These are phyloP conservation scores for Cucumis hystrix DNA, from an alignment of 306 rosid genomes.

Conservation along the genomic window DNA sequence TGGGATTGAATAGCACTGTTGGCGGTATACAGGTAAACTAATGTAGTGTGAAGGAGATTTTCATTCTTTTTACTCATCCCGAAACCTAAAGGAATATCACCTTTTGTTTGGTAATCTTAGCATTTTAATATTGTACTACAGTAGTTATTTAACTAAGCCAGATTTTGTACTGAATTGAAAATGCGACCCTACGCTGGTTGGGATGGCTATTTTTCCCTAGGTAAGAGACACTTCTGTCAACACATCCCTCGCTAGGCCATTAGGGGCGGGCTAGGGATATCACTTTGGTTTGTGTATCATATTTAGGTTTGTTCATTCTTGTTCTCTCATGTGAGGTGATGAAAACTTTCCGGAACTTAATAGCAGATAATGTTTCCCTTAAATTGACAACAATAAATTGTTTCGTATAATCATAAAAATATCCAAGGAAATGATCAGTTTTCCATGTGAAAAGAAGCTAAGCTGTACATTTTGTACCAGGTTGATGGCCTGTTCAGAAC, in stretches of 20 bases:
- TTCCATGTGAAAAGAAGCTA: neutral
- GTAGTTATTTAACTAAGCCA: neutral
- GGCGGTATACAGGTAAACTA: constrained; percentile 68
- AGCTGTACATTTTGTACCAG: constrained; percentile 20
- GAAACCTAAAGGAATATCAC: neutral
- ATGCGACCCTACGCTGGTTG: neutral
- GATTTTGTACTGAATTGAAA: neutral
- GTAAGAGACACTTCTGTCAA: neutral
- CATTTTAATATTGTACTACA: neutral
- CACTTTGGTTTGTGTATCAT: neutral
- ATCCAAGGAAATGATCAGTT: neutral
- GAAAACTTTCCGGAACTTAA: neutral
- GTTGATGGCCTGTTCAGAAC: constrained; percentile 88
- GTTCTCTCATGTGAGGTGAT: neutral
- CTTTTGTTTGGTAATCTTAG: neutral
- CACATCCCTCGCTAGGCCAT: neutral
- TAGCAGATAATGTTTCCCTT: neutral
- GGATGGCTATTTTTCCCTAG: neutral
- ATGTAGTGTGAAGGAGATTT: neutral
- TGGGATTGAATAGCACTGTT: constrained; percentile 50
- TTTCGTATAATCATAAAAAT: neutral
- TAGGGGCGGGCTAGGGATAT: neutral
- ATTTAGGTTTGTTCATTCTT: neutral
- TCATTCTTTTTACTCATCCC: neutral
- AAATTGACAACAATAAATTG: neutral